These are phyloP conservation scores for Macaranga tanarius DNA, from an alignment of 441 rosid species.

Conservation along the genomic window DNA sequence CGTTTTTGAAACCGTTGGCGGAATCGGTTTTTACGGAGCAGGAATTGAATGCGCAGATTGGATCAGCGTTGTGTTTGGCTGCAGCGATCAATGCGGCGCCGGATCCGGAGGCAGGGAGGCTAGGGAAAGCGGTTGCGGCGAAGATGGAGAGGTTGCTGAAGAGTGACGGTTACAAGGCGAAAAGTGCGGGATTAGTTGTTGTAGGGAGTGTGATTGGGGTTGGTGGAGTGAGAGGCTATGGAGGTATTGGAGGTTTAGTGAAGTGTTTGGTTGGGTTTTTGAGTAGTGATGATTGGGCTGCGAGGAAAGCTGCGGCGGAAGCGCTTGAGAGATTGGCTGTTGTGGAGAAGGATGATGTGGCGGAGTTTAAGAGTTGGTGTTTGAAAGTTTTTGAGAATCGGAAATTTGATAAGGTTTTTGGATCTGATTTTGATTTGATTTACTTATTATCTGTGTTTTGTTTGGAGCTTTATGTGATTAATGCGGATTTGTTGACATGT, in stretches of 20 bases:
- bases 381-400: slow-evolving; percentile 69
- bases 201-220: slow-evolving; percentile 77
- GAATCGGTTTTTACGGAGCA: slow-evolving; percentile 92
- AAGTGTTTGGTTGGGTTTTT: slow-evolving; percentile 65
- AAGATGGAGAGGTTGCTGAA: slow-evolving; percentile 71
- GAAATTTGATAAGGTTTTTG: slow-evolving; percentile 74
- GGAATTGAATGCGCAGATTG: slow-evolving; percentile 69
- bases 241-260: slow-evolving; percentile 48
- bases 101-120: slow-evolving; percentile 62
- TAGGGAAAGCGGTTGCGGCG: slow-evolving; percentile 45
- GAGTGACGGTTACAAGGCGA: slow-evolving; percentile 65
- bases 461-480: background rate
- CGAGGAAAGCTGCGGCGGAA: slow-evolving; percentile 87
- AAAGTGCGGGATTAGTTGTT: slow-evolving; percentile 70
- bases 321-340: slow-evolving; percentile 69
- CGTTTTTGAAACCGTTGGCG: slow-evolving; percentile 68
- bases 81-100: slow-evolving; percentile 71
- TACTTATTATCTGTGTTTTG: background rate
- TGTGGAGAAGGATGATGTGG: slow-evolving; percentile 59
- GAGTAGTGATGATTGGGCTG: slow-evolving; percentile 75
- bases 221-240: slow-evolving; percentile 50
- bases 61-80: slow-evolving; percentile 79
- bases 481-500: slow-evolving; percentile 1
- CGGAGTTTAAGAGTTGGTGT: slow-evolving; percentile 64
- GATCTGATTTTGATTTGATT: slow-evolving; percentile 4